A percentile compares a stretch with the other conserved stretches of the same genome.
Evolutionary conservation across 495 filamentous ascomycete genomes (phyloP).

Genomic region (Sabuloglossum arenarium): DNA sequence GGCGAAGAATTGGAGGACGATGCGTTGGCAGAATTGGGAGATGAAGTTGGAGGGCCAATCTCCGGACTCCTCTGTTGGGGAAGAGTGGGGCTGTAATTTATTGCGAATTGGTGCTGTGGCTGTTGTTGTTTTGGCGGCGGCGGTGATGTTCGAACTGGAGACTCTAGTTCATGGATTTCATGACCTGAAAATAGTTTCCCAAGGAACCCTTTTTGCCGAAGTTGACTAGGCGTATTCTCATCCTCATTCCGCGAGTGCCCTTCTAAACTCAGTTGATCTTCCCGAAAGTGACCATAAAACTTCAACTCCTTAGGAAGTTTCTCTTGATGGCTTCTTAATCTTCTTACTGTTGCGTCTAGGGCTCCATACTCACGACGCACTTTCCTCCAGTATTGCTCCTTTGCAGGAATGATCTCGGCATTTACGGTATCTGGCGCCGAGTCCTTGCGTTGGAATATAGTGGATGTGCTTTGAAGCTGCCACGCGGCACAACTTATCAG

Average conservation of each 20-base stretch:
- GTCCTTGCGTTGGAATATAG: neutral
- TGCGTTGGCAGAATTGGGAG: neutral
- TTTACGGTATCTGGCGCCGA: neutral
- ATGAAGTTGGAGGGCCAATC: neutral
- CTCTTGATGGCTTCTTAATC: neutral
- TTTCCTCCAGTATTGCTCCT: neutral
- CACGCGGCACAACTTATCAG: neutral
- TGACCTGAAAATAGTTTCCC: too few species aligned
- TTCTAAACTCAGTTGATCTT: neutral
- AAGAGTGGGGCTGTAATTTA: too few species aligned
- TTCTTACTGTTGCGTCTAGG: neutral
- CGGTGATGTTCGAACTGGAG: too few species aligned
- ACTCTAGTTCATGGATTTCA: too few species aligned
- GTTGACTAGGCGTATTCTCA: too few species aligned
- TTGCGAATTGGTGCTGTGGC: too few species aligned
- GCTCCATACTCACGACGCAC: neutral
- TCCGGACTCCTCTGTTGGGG: too few species aligned
- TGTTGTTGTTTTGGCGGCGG: too few species aligned
- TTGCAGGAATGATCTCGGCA: neutral
- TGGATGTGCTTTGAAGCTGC: neutral
- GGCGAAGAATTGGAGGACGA: neutral
- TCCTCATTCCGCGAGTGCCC: too few species aligned
- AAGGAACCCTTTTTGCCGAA: too few species aligned
- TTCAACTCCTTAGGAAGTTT: neutral
- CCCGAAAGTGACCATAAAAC: neutral